Evolutionary conservation across 2,329 filamentous ascomycete genomes (phyloP), one percentile per base, ranked within the genome.

Genomic region (Cercospora beticola): DNA sequence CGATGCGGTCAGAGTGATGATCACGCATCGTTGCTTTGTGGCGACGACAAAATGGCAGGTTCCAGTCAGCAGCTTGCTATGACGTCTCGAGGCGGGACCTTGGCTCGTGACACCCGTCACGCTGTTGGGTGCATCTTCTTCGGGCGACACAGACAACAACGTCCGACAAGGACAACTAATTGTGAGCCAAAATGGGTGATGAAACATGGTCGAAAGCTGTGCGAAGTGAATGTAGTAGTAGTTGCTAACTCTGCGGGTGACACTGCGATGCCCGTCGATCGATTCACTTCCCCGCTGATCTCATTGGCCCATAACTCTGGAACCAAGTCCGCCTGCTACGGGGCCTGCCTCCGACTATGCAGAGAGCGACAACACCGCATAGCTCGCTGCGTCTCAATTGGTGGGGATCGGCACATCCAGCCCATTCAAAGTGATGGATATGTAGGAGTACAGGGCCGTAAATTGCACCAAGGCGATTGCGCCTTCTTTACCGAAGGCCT

Each of bases 381-480:
- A 21, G 1, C 21, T 4, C 10, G 21, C 46, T 8, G 5, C 49
- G 18, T 1, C 49, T 54, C 30, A 58, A 31, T 21, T 28, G 36
- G 49, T 62, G 54, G 65, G 68, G 2, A 68, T 61, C 4, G 70
- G 65, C n/a, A 65, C 70, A 64, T 75, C 74, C 2, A 71, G 68
- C 7, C 70, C 74, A 62, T 75, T 76, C 52, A 74, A 46, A 18
- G 72, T 61, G 33, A 75, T 72, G 28, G 70, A 72, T 7, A 70
- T 64, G 60, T 74, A 74, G 8, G 71, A 64, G 66, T 76, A 76
- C 14, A 69, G 68, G 14, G 72, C 74, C 31, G 73, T 67, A 58
- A 71, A 74, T 64, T 76, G 73, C 40, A 73, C 69, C 58, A 75
- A 36, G 5, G 68, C 71, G 12, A 74, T 31, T n/a, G 72, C 72